These are phyloP conservation scores for Trametes polyzona DNA, from an alignment of 1,284 basidiomycete genomes.

Conservation along the genomic window DNA sequence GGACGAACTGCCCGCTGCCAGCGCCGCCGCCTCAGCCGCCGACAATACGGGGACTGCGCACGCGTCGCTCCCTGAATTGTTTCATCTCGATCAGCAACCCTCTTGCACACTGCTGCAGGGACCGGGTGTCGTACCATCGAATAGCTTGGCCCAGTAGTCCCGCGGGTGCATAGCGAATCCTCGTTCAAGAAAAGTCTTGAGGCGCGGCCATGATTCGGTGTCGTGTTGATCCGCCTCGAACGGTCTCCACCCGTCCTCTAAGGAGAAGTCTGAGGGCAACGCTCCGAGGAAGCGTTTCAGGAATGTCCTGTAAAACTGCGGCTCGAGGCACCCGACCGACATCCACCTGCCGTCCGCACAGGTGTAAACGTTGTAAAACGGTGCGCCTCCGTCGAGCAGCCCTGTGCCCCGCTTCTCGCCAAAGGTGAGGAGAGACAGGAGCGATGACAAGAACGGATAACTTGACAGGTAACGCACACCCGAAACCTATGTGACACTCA, in stretches of 20 bases:
- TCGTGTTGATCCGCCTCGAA: conserved; percentile 53
- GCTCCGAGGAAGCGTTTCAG: conserved; percentile 58
- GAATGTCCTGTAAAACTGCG: conserved; percentile 69
- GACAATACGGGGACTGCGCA: conserved; percentile 79
- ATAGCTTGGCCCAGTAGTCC: conserved; percentile 72
- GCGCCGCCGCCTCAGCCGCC: conserved; percentile 57
- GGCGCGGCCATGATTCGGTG: conserved; percentile 60
- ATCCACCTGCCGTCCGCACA: conserved; percentile 78
- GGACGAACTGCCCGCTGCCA: conserved; percentile 40
- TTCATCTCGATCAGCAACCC: not conserved
- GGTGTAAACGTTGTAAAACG: conserved; percentile 78
- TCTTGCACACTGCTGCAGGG: not conserved
- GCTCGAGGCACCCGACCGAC: conserved; percentile 77
- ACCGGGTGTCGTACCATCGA: conserved; percentile 52
- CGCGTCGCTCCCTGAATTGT: conserved; percentile 64
- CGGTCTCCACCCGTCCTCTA: conserved; percentile 55
- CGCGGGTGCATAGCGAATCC: conserved; percentile 67
- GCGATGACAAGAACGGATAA: conserved; percentile 64
- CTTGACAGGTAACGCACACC: conserved; percentile 78
- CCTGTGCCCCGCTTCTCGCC: conserved; percentile 60
- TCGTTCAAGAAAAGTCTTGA: conserved; percentile 59
- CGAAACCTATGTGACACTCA: conserved; percentile 61
- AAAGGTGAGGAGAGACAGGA: conserved; percentile 39
- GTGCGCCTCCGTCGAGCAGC: conserved; percentile 77
- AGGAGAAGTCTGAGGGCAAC: conserved; percentile 43